phyloP scores from a whole-genome alignment of 805 yeast genomes.

The Wickerhamomyces bovis region DNA sequence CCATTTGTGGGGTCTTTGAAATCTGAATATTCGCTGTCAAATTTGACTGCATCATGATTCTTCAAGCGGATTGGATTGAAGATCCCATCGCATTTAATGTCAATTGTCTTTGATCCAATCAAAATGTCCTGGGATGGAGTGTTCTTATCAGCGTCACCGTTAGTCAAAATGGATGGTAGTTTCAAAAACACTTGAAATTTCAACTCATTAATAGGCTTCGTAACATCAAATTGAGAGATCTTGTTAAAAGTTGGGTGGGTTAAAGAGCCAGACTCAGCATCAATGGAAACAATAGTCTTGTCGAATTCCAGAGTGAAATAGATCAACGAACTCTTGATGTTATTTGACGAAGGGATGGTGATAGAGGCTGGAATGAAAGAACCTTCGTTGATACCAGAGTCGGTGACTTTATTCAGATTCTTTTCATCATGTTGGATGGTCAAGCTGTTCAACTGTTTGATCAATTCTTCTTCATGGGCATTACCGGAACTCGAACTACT shows the following conservation, averaged over 20 bases:
- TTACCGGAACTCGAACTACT: slow-evolving; percentile 38
- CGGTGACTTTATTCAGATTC: background rate
- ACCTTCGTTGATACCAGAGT: slow-evolving; percentile 11
- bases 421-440: slow-evolving; percentile 26
- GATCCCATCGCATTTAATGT: slow-evolving; percentile 46
- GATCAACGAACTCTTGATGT: slow-evolving; percentile 54
- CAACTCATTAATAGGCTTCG: slow-evolving; percentile 52
- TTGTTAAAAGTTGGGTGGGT: slow-evolving; percentile 79
- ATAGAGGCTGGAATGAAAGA: slow-evolving; percentile 46
- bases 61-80: slow-evolving; percentile 51
- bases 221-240: slow-evolving; percentile 86
- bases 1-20: slow-evolving; percentile 29
- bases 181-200: slow-evolving; percentile 75
- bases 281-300: slow-evolving; percentile 84
- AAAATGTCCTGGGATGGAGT: slow-evolving; percentile 52
- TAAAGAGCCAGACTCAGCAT: slow-evolving; percentile 80
- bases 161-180: slow-evolving; percentile 61
- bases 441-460: slow-evolving; percentile 15
- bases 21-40: slow-evolving; percentile 27
- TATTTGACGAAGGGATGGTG: slow-evolving; percentile 46
- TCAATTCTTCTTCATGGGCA: slow-evolving; percentile 14
- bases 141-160: slow-evolving; percentile 23
- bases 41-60: slow-evolving; percentile 54
- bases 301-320: slow-evolving; percentile 91
- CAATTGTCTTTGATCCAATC: slow-evolving; percentile 64